Conservation (phyloP, 139 green algal genomes). For the Ettlia oleoabundans region DNA sequence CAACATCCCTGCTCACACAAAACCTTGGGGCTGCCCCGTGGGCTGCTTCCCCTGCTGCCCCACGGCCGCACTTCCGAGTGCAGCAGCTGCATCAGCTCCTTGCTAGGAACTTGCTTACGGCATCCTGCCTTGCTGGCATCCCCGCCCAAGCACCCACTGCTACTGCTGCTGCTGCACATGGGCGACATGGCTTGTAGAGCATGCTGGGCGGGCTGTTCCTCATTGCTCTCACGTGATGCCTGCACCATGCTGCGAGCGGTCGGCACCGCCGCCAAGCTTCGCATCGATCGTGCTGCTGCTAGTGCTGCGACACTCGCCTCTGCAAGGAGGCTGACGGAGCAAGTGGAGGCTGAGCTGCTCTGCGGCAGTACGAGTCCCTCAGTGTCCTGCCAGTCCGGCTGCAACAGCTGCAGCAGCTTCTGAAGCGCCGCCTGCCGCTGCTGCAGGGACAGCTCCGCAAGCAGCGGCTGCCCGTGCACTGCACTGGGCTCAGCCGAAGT, state of each 20-base stretch:
- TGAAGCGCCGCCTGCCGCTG: slow-evolving; percentile 9
- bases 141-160: neutral
- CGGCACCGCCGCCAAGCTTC: too few species aligned
- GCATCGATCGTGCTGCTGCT: neutral
- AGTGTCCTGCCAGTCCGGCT: neutral
- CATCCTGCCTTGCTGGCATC: neutral
- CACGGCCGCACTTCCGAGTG: too few species aligned
- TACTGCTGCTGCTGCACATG: neutral
- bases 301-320: neutral
- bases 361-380: slow-evolving; percentile 11
- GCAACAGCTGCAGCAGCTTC: neutral
- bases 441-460: neutral
- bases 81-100: neutral
- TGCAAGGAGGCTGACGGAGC: neutral
- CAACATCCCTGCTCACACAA: too few species aligned
- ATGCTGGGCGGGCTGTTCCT: too few species aligned
- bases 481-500: neutral
- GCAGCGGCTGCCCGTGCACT: neutral
- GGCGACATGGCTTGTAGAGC: neutral
- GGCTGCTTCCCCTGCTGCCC: too few species aligned
- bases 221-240: too few species aligned
- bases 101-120: neutral
- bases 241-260: neutral
- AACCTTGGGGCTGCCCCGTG: too few species aligned
- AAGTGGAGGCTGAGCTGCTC: neutral